Evolutionary conservation across 805 yeast genomes (phyloP), one percentile per base, ranked within the genome.

Genomic region (Yarrowia keelungensis): DNA sequence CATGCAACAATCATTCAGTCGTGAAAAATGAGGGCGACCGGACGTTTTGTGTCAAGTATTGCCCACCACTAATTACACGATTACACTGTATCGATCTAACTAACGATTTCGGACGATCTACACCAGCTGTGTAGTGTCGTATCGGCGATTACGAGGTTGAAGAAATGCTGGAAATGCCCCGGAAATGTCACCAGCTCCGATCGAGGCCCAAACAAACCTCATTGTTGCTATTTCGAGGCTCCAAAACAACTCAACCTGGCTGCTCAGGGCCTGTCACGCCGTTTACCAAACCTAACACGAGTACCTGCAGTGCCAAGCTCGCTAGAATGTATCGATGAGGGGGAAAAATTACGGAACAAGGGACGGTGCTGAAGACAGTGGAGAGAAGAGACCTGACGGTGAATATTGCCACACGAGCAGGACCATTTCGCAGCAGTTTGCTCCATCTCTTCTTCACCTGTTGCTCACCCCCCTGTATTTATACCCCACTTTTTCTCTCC

Each of bases 221-320:
- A 26, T 26, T 26, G 32, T 26, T 26, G 32, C 32, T 26, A 26
- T 26, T 26, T 5, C 7, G 32, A 26, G 32, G 32, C 32, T 4
- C 2, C 14, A 12, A 53, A 38, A 19, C 11, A 16, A 12, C 26
- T 5, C 42, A 8, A 38, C 14, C 1, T 36, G 43, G 32, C 58
- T 16, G 43, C 32, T 22, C 39, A 26, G n/a, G 19, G 12, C 12
- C 38, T 5, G 12, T 16, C 58, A 38, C 43, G 58, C 58, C 58
- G 58, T 53, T 53, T 53, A 11, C n/a, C 26, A 53, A 53, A 53
- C 58, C 41, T 53, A 53, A 38, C 58, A 8, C 16, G 32, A 53
- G 58, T 53, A 53, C 58, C 58, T 53, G 58, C 58, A 53, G 58
- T 36, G 58, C 58, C 58, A 53, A 53, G 58, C 58, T 38, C 58